A percentile compares a stretch with the other conserved stretches of the same genome.
phyloP scores from a whole-genome alignment of 345 rosid genomes.

The Raphanus sativus region DNA sequence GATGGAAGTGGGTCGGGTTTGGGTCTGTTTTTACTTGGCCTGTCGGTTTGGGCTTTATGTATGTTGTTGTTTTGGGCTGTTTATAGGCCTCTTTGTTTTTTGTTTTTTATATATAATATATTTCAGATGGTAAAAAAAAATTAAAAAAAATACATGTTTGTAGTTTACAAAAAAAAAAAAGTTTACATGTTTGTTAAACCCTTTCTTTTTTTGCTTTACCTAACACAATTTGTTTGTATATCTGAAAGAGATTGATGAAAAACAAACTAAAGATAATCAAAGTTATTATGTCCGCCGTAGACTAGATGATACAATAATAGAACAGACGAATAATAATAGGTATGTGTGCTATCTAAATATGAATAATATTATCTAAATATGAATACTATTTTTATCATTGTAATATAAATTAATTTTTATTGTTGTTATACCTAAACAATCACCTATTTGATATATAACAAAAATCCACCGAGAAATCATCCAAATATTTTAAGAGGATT shows the following conservation, averaged over 20 bases:
- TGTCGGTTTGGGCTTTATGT: too few species aligned
- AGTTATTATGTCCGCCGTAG: slow-evolving; percentile 17
- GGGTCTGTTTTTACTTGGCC: too few species aligned
- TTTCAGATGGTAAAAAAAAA: too few species aligned
- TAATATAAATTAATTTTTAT: neutral
- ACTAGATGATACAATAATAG: slow-evolving; percentile 12
- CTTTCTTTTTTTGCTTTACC: slow-evolving; percentile 10
- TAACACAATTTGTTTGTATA: slow-evolving; percentile 14
- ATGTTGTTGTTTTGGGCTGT: too few species aligned
- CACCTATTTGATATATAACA: neutral
- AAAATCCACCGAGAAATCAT: neutral
- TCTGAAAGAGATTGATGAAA: neutral
- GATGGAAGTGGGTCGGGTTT: too few species aligned
- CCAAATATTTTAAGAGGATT: neutral
- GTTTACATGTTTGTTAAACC: neutral
- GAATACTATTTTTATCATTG: slow-evolving; percentile 3
- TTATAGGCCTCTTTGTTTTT: too few species aligned
- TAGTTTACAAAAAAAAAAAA: too few species aligned
- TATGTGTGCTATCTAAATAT: slow-evolving; percentile 12
- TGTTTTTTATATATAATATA: too few species aligned
- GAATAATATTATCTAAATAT: slow-evolving; percentile 11
- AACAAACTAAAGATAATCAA: neutral
- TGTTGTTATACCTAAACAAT: slow-evolving; percentile 5
- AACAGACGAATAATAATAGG: slow-evolving; percentile 14
- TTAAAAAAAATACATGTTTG: too few species aligned